Percentiles rank a stretch among this genome's conserved stretches.
Conservation (phyloP, 2,329 filamentous ascomycete species). For the Sarocladiaceae sp. region DNA sequence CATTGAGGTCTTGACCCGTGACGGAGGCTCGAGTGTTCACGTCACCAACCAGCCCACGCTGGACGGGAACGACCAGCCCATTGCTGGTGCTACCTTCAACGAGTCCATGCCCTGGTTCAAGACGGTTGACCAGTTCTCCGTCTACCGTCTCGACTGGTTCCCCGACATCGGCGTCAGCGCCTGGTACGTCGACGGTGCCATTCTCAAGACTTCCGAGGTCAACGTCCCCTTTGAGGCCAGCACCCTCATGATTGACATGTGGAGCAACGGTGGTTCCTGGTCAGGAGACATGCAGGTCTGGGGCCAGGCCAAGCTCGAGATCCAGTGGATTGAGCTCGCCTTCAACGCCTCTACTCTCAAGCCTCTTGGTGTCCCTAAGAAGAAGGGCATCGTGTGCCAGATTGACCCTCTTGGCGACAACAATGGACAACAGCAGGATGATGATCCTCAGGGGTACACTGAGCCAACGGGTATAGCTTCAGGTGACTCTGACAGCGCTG, state of each 20-base stretch:
- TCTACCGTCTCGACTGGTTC: conserved; percentile 54
- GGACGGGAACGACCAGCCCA: conserved; percentile 28
- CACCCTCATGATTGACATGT: conserved; percentile 49
- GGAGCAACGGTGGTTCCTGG: conserved; percentile 53
- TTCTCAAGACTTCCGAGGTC: conserved; percentile 43
- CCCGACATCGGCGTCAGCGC: conserved; percentile 34
- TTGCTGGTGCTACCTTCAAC: conserved; percentile 18
- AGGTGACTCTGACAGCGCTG: not conserved
- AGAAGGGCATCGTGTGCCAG: not conserved
- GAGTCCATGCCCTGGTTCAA: conserved; percentile 2
- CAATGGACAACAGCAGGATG: not conserved
- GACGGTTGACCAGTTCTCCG: conserved; percentile 48
- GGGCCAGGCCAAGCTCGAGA: conserved; percentile 45
- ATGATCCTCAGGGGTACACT: not conserved
- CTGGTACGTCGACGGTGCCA: conserved; percentile 46
- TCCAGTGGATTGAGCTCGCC: conserved; percentile 49
- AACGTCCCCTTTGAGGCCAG: conserved; percentile 46
- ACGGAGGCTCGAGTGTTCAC: conserved; percentile 33
- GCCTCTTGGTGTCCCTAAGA: not conserved
- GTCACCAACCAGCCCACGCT: conserved; percentile 42
- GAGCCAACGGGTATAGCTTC: not conserved
- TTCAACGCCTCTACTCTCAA: conserved; percentile 1
- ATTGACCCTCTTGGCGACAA: conserved; percentile 3
- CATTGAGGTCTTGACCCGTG: conserved; percentile 42
- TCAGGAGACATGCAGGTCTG: conserved; percentile 46